These are phyloP conservation scores for Arachnomyces sp. DNA, from an alignment of 2,329 filamentous ascomycete species.

Conservation along the genomic window DNA sequence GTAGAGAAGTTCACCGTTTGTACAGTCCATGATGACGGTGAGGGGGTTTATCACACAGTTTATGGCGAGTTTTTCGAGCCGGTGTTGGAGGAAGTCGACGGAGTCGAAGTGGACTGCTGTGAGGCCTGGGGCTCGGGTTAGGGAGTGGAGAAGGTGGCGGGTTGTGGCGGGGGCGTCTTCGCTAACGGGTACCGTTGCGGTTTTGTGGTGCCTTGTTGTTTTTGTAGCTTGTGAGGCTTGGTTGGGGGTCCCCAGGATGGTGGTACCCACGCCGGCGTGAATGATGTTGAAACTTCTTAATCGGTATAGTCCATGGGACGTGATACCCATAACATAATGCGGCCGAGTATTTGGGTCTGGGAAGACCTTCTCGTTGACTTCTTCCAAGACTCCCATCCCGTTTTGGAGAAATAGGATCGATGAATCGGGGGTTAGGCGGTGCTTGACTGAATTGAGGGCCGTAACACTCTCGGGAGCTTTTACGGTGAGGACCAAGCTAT, in stretches of 20 bases:
- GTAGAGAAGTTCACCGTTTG: constrained; percentile 61
- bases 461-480: constrained; percentile 63
- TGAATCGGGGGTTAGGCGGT: constrained; percentile 58
- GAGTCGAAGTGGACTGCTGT: constrained; percentile 51
- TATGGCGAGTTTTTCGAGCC: constrained; percentile 71
- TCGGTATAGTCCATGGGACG: constrained; percentile 50
- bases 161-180: constrained; percentile 23
- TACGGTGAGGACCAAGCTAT: constrained; percentile 67
- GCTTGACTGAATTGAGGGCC: constrained; percentile 57
- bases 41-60: constrained; percentile 72
- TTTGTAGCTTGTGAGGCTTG: constrained; percentile 8
- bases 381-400: constrained; percentile 75
- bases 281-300: constrained; percentile 44
- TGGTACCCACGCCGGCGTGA: constrained; percentile 53
- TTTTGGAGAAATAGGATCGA: constrained; percentile 72
- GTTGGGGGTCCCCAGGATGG: constrained; percentile 45
- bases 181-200: constrained; percentile 12
- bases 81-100: constrained; percentile 58
- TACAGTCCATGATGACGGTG: constrained; percentile 67
- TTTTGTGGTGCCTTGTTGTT: constrained; percentile 9
- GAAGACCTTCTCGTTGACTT: constrained; percentile 64
- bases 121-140: constrained; percentile 56
- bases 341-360: constrained; percentile 57
- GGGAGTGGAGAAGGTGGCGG: constrained; percentile 55
- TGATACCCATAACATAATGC: constrained; percentile 64